These are phyloP conservation scores for Phalaenopsis aphrodite DNA, from an alignment of 106 monocot species.

Conservation along the genomic window DNA sequence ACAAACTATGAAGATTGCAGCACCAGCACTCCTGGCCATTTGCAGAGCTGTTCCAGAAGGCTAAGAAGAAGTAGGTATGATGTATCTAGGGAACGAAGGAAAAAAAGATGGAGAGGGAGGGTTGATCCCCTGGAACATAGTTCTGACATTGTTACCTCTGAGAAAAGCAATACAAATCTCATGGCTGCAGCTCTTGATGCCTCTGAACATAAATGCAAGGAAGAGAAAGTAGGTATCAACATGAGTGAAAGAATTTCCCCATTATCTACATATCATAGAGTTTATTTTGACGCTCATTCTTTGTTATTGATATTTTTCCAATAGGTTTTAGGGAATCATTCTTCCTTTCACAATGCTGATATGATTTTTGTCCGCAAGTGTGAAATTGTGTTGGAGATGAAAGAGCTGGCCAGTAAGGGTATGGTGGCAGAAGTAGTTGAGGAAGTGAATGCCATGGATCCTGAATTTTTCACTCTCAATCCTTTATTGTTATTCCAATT, in stretches of 20 bases:
- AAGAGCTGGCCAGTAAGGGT: constrained; percentile 70
- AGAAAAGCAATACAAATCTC: constrained; percentile 11
- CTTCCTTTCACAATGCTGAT: constrained; percentile 28
- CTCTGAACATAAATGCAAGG: constrained; percentile 19
- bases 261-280: not conserved
- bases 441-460: constrained; percentile 78
- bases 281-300: not conserved
- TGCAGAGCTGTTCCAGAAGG: constrained; percentile 47
- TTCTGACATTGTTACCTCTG: constrained; percentile 4
- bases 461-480: constrained; percentile 78
- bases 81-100: constrained; percentile 29
- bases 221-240: constrained; percentile 46
- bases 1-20: constrained; percentile 67
- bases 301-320: constrained; percentile 12
- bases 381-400: constrained; percentile 75
- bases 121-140: constrained; percentile 25
- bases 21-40: constrained; percentile 42
- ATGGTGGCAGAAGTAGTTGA: constrained; percentile 88
- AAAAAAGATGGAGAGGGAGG: constrained; percentile 97
- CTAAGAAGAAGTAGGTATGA: constrained; percentile 54
- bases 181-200: constrained; percentile 9
- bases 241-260: not conserved
- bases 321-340: constrained; percentile 29
- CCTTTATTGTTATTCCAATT: constrained; percentile 81
- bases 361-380: constrained; percentile 36